A percentile compares a stretch with the other conserved stretches of the same genome.
Conservation (phyloP, 1,284 basidiomycete species). For the Meripilus lineatus region DNA sequence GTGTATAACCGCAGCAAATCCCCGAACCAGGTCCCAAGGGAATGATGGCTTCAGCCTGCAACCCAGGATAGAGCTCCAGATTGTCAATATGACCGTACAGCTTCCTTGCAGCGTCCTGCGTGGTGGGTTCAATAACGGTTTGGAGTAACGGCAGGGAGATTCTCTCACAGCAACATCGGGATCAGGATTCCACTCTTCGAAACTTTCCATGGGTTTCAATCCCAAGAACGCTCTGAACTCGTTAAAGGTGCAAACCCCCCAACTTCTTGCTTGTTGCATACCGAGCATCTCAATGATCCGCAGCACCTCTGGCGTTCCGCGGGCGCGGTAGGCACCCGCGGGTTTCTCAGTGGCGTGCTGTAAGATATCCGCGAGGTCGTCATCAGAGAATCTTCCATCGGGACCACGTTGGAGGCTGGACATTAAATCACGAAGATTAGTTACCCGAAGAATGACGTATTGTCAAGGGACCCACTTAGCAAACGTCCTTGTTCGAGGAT, state of each 20-base stretch:
- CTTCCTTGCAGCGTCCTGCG: conserved; percentile 47
- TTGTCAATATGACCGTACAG: conserved; percentile 76
- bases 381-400: conserved; percentile 61
- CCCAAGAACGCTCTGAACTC: conserved; percentile 60
- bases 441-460: neutral
- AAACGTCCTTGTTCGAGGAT: conserved; percentile 52
- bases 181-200: conserved; percentile 79
- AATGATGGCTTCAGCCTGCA: conserved; percentile 60
- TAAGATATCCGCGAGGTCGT: conserved; percentile 61
- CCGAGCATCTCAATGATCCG: conserved; percentile 70
- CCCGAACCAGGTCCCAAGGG: conserved; percentile 67
- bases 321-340: conserved; percentile 74
- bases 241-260: conserved; percentile 72
- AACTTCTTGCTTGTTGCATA: conserved; percentile 64
- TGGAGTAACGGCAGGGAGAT: neutral
- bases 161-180: conserved; percentile 39
- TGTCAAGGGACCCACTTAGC: conserved; percentile 33
- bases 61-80: conserved; percentile 67
- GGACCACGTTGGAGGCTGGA: conserved; percentile 46
- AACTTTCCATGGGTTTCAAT: conserved; percentile 51
- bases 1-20: conserved; percentile 82
- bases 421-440: conserved; percentile 4
- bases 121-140: neutral
- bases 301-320: conserved; percentile 65
- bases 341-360: conserved; percentile 60